Conservation (phyloP, 108 stramenopile genomes). For the Stephanodiscus triporus region DNA sequence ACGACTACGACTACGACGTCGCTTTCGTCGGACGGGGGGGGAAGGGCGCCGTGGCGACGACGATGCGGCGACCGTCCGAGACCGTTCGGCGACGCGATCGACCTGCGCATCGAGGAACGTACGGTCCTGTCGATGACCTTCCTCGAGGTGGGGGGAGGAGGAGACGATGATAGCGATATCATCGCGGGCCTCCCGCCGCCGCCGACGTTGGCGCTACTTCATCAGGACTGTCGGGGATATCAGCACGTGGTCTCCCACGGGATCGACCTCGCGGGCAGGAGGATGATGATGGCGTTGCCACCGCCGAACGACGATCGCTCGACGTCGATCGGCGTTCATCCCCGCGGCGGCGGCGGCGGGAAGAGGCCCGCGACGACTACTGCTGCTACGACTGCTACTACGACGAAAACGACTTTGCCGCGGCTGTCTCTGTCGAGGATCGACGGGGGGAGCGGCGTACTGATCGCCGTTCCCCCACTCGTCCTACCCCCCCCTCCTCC, state of each 20-base stretch:
- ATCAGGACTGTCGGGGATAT: slow-evolving; percentile 72
- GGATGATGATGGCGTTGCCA: too few species aligned
- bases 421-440: too few species aligned
- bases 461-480: slow-evolving; percentile 69
- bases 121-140: slow-evolving; percentile 65
- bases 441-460: slow-evolving; percentile 70
- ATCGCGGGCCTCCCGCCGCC: too few species aligned
- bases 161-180: too few species aligned
- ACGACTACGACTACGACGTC: slow-evolving; percentile 29
- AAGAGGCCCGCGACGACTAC: slow-evolving; percentile 2
- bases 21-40: background rate
- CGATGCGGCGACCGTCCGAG: background rate
- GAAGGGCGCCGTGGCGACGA: slow-evolving; percentile 6
- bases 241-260: slow-evolving; percentile 77
- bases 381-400: too few species aligned
- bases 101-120: slow-evolving; percentile 77
- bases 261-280: slow-evolving; percentile 51
- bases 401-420: slow-evolving; percentile 1
- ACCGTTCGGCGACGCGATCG: slow-evolving; percentile 66
- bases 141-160: slow-evolving; percentile 36
- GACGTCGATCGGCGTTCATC: slow-evolving; percentile 3
- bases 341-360: background rate
- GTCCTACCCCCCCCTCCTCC: slow-evolving; percentile 5
- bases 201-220: slow-evolving; percentile 69
- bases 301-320: background rate